Evolutionary conservation across 2,329 filamentous ascomycete genomes (phyloP), one percentile per base, ranked within the genome.

Genomic region (Mycosphaerelloides madeirae): DNA sequence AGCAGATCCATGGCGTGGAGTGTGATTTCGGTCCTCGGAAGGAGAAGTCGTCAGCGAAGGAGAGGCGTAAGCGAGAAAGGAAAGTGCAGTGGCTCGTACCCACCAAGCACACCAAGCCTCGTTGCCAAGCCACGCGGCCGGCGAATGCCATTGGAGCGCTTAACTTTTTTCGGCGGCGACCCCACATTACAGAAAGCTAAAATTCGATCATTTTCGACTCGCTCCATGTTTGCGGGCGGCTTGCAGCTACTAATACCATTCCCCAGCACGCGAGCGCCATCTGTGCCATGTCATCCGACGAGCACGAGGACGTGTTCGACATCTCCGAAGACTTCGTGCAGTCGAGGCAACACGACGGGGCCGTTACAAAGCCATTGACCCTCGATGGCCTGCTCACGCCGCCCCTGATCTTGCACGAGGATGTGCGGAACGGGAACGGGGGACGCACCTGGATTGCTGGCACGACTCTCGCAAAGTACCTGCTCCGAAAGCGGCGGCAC

Each of bases 391-490:
- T 93, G 41, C 75, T 96, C 28, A 67, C 57, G 15, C 71, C 77
- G 37, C 82, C 85, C 34, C 75, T 97, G 49, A 75, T 78, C 48
- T 78, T 97, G 13, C 85, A 87, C 59, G 89, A 96, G 66, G 90
- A 97, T 66, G 77, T 95, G 37, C 80, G 79, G 45, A 80, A 86
- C 52, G 93, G 93, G 49, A 97, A 93, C 66, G 93, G 93, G 38
- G 93, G 93, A 2, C 87, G 94, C 68, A 77, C 94, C 9, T 97
- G 93, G 93, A 91, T 90, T 3, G 91, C 91, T 1, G 93, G 93
- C 9, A 85, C 95, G 81, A 79, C 93, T 13, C 74, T 98, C 41
- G 79, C 85, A 15, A 87, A 84, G 66, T 94, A 97, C 64, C 78
- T 97, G 76, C 74, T 97, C 47, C 79, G 83, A 41, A 83, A 83